phyloP scores from a whole-genome alignment of 192 early-diverging fungal species.

The Globomyces pollinis-pini region DNA sequence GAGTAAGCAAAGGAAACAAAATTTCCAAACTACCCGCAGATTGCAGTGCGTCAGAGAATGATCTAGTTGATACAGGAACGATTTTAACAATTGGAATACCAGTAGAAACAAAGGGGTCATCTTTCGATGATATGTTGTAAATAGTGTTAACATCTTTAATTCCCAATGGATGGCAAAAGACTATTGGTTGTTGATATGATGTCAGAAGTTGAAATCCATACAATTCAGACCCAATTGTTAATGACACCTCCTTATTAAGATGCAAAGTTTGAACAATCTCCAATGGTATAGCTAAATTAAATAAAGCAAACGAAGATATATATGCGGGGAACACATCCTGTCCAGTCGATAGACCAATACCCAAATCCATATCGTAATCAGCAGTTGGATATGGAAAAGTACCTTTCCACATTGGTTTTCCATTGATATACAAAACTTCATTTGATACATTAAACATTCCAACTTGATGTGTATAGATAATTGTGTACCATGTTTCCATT shows the following conservation, averaged over 20 bases:
- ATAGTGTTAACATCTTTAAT: neutral
- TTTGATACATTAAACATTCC: neutral
- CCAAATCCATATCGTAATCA: no score
- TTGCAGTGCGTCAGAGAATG: slow-evolving; percentile 17
- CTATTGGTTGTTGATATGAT: neutral
- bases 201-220: neutral
- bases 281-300: neutral
- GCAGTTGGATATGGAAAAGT: neutral
- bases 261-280: neutral
- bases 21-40: slow-evolving; percentile 37
- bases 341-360: no score
- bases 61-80: neutral
- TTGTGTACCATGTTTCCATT: neutral
- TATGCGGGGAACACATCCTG: neutral
- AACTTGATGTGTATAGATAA: neutral
- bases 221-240: neutral
- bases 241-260: neutral
- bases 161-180: neutral
- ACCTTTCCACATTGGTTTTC: neutral
- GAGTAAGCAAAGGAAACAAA: slow-evolving; percentile 26
- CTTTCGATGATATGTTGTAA: neutral
- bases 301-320: neutral
- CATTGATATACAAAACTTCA: neutral
- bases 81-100: no score
- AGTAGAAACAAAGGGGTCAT: neutral